Conservation (phyloP, 2,329 filamentous ascomycete species). For the Gremmenia infestans region DNA sequence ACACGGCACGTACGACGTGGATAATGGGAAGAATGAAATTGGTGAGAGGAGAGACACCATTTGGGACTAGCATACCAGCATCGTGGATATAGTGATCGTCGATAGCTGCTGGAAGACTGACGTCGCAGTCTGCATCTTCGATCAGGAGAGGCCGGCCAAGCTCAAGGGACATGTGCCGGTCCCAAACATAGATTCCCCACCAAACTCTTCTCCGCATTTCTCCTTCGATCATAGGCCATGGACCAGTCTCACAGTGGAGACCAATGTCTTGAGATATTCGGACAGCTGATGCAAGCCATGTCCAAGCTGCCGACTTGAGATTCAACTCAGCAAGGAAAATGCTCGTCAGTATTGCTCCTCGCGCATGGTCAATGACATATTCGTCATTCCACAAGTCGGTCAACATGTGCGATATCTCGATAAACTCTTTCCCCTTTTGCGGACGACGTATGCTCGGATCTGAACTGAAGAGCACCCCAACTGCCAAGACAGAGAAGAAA, state of each 20-base stretch:
- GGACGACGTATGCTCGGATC: slow-evolving; percentile 49
- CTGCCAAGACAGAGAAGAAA: slow-evolving; percentile 78
- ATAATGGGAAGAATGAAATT: slow-evolving; percentile 75
- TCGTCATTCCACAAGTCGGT: slow-evolving; percentile 81
- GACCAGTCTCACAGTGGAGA: slow-evolving; percentile 68
- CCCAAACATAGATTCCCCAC: slow-evolving; percentile 91
- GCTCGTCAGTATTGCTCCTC: slow-evolving; percentile 66
- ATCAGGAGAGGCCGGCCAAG: slow-evolving; percentile 77
- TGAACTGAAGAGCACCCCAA: slow-evolving; percentile 69
- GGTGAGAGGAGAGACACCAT: slow-evolving; percentile 51
- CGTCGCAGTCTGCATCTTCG: slow-evolving; percentile 83
- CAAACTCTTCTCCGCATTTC: slow-evolving; percentile 86
- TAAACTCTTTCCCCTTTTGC: slow-evolving; percentile 58
- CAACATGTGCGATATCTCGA: slow-evolving; percentile 64
- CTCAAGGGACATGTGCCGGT: slow-evolving; percentile 76
- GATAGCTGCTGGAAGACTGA: slow-evolving; percentile 69
- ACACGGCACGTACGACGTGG: slow-evolving; percentile 73
- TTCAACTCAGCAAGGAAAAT: slow-evolving; percentile 84
- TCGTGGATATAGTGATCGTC: slow-evolving; percentile 74
- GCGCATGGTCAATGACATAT: slow-evolving; percentile 69
- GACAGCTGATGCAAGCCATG: slow-evolving; percentile 77
- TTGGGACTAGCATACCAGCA: slow-evolving; percentile 48
- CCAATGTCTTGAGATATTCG: slow-evolving; percentile 79
- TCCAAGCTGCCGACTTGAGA: slow-evolving; percentile 77
- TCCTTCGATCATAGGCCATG: slow-evolving; percentile 69